A percentile compares a stretch with the other conserved stretches of the same genome.
Evolutionary conservation across 208 protist genomes (phyloP).

Genomic region (Acanthamoeba castellanii): DNA sequence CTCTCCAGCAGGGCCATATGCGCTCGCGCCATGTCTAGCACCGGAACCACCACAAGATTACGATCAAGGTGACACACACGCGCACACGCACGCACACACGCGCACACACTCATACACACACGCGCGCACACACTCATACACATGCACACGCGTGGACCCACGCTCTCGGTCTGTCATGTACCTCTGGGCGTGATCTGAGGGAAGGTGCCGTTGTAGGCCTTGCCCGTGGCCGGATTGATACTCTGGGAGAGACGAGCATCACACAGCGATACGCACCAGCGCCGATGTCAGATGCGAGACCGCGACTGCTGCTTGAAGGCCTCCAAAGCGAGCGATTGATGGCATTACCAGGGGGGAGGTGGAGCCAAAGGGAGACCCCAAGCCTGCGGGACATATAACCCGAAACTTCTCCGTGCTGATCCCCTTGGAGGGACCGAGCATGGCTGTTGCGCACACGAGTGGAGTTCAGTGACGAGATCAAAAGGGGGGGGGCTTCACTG

Average conservation of each 20-base stretch:
- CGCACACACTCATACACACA: no score
- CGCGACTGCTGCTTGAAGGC: neutral
- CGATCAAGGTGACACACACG: neutral
- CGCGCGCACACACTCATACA: no score
- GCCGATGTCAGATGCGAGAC: neutral
- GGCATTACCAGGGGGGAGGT: conserved; percentile 37
- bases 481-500: no score
- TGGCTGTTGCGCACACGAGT: neutral
- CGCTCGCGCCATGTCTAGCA: conserved; percentile 54
- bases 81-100: no score
- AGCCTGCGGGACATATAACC: conserved; percentile 54
- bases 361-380: conserved; percentile 67
- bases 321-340: neutral
- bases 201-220: conserved; percentile 12
- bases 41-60: neutral
- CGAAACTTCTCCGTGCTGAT: conserved; percentile 74
- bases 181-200: conserved; percentile 69
- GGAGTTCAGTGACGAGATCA: neutral
- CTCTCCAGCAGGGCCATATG: conserved; percentile 60
- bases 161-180: neutral
- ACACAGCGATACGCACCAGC: neutral
- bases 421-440: conserved; percentile 47
- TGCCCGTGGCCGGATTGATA: conserved; percentile 40
- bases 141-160: neutral
- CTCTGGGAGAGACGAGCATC: neutral